phyloP scores from a whole-genome alignment of 441 rosid species.

The Pelargonium citronellum region DNA sequence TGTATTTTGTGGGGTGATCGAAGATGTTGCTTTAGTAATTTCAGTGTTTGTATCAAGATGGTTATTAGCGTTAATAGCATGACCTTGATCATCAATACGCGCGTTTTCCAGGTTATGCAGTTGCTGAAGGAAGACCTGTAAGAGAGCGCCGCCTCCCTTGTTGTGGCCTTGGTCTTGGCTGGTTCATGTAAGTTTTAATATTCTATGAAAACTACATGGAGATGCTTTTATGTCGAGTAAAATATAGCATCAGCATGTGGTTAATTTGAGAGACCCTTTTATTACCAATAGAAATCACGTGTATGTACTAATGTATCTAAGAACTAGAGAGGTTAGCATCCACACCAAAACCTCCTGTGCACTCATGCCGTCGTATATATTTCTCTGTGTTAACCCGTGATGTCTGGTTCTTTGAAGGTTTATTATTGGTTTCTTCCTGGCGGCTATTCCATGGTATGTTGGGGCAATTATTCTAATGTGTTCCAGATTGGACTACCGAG shows the following conservation, averaged over 20 bases:
- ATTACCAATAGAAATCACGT: too few species aligned
- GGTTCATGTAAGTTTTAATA: slow-evolving; percentile 65
- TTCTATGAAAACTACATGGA: background rate
- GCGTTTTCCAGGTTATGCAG: slow-evolving; percentile 49
- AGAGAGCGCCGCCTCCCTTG: slow-evolving; percentile 73
- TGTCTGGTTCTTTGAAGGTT: slow-evolving; percentile 49
- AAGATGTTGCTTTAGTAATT: background rate
- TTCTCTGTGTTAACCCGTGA: background rate
- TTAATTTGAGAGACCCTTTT: background rate
- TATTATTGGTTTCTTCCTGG: slow-evolving; percentile 79
- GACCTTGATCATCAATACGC: background rate
- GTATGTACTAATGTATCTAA: too few species aligned
- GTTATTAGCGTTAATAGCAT: too few species aligned
- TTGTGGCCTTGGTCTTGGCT: slow-evolving; percentile 81
- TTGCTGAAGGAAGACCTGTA: slow-evolving; percentile 85
- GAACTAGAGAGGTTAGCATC: background rate
- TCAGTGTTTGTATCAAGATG: background rate
- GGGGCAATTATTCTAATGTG: slow-evolving; percentile 56
- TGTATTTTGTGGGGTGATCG: too few species aligned
- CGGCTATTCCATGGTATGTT: slow-evolving; percentile 76
- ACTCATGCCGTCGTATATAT: too few species aligned
- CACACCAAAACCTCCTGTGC: too few species aligned
- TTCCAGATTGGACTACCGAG: slow-evolving; percentile 60
- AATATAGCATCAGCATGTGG: too few species aligned
- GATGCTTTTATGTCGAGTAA: too few species aligned